phyloP scores from a whole-genome alignment of 176 grass and related monocot species.

The Urochloa ruziziensis region DNA sequence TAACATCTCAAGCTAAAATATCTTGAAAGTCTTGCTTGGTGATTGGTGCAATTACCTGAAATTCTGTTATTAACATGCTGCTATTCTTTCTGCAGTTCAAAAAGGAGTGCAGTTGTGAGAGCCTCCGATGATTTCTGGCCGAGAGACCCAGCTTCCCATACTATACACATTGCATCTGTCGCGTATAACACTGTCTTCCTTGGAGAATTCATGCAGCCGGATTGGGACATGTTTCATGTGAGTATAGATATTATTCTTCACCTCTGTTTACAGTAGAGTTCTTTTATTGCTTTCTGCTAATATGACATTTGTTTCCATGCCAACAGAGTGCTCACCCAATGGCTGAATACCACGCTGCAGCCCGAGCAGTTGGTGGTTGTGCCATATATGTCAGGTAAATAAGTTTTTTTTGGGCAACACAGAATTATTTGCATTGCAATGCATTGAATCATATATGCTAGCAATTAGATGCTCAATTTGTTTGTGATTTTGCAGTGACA shows the following conservation, averaged over 20 bases:
- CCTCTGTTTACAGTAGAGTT: not conserved
- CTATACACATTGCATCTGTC: slow-evolving; percentile 81
- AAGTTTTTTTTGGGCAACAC: not conserved
- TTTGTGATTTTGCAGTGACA: slow-evolving; percentile 52
- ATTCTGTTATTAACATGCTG: not conserved
- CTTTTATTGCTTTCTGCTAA: not conserved
- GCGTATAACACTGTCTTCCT: slow-evolving; percentile 72
- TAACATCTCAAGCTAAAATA: not conserved
- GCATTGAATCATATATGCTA: not conserved
- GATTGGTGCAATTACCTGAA: not conserved
- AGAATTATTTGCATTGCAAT: not conserved
- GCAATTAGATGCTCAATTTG: not conserved
- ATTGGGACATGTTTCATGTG: slow-evolving; percentile 98
- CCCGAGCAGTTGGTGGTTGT: slow-evolving; percentile 70
- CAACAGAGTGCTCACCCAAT: slow-evolving; percentile 59
- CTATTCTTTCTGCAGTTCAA: slow-evolving; percentile 49
- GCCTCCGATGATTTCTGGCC: slow-evolving; percentile 94
- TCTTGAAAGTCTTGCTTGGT: not conserved
- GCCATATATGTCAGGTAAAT: slow-evolving; percentile 82
- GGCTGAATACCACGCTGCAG: slow-evolving; percentile 75
- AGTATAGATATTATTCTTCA: not conserved
- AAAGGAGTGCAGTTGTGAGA: slow-evolving; percentile 68
- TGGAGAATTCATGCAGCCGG: slow-evolving; percentile 82
- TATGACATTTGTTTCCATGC: not conserved
- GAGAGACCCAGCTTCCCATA: slow-evolving; percentile 70